Evolutionary conservation across 2,329 filamentous ascomycete species (phyloP), one percentile per base, ranked within the genome.

Genomic region (Pestalotiopsis sp.): DNA sequence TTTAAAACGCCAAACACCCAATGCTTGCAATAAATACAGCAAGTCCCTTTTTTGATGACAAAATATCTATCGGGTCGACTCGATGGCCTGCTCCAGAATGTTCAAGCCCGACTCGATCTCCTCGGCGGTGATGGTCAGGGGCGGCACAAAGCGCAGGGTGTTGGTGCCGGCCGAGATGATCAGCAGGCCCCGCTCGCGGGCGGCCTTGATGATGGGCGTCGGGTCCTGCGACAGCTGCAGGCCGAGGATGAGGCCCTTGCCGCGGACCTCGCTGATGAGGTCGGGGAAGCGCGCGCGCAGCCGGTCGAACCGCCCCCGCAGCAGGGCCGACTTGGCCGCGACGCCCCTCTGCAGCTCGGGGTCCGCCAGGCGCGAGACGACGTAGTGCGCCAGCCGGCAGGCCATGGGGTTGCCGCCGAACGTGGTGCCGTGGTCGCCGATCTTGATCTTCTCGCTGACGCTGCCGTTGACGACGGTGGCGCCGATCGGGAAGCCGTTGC

Each of bases 401-500:
- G 92, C 94, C 52, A 98, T 86, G 7, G 95, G 95, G 82, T 97
- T 98, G 56, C 95, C 95, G 68, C 95, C 95, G 75, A 97, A 98
- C 0, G 95, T 98, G 17, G 95, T 98, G 64, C 95, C 95, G 81
- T 98, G 95, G 79, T 98, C 95, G 69, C 95, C 93, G 39, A 87
- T 79, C 73, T 84, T 82, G 74, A 89, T 88, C 75, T 91, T 90
- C 66, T 91, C 87, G 36, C 89, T 90, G 1, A 97, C 93, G 27
- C 86, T 83, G 67, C 76, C 76, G 72, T 83, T 87, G 45, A 87
- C 85, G 66, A 89, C 88, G 4, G 92, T 93, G 6, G 96, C 96
- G 64, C 94, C 96, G 73, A 99, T 95, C 62, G 96, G 96, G 80
- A 98, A 95, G 4, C 96, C 96, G 77, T 99, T 99, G 17, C 96